Evolutionary conservation across 23 red algal species (phyloP).

Genomic region (Gracilaria domingensis): DNA sequence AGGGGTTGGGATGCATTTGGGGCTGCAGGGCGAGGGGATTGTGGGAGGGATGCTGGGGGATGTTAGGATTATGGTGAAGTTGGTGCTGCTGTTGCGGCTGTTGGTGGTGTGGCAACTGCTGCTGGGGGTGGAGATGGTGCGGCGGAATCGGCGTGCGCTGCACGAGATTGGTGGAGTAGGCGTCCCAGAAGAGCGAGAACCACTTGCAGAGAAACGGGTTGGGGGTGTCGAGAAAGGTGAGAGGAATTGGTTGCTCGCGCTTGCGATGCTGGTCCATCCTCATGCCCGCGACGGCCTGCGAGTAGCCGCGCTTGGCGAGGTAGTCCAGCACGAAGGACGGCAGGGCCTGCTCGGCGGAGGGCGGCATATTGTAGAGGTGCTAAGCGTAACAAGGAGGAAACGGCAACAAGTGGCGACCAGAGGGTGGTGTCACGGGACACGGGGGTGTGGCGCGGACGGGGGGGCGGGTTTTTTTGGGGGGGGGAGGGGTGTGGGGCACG

Average conservation of each 20-base stretch:
- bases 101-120: not conserved
- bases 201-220: slow-evolving; percentile 35
- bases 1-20: slow-evolving; percentile 22
- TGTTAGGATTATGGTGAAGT: slow-evolving; percentile 15
- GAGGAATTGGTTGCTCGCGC: slow-evolving; percentile 42
- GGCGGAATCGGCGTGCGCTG: not conserved
- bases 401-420: too few species aligned
- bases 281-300: slow-evolving; percentile 42
- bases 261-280: slow-evolving; percentile 46
- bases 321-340: slow-evolving; percentile 65
- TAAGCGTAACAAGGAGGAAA: not conserved
- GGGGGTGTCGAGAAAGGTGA: slow-evolving; percentile 33
- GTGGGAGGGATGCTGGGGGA: slow-evolving; percentile 17
- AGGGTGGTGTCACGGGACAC: too few species aligned
- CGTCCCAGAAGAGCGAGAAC: slow-evolving; percentile 66
- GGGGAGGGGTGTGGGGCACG: not conserved
- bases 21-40: not conserved
- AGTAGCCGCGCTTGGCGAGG: slow-evolving; percentile 57
- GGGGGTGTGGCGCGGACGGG: too few species aligned
- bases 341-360: slow-evolving; percentile 27
- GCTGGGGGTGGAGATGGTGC: slow-evolving; percentile 6
- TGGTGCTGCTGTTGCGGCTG: slow-evolving; percentile 1
- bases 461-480: not conserved
- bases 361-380: slow-evolving; percentile 8
- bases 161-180: slow-evolving; percentile 24